Evolutionary conservation across 176 grass and related monocot genomes (phyloP).

Genomic region (Lolium perenne): DNA sequence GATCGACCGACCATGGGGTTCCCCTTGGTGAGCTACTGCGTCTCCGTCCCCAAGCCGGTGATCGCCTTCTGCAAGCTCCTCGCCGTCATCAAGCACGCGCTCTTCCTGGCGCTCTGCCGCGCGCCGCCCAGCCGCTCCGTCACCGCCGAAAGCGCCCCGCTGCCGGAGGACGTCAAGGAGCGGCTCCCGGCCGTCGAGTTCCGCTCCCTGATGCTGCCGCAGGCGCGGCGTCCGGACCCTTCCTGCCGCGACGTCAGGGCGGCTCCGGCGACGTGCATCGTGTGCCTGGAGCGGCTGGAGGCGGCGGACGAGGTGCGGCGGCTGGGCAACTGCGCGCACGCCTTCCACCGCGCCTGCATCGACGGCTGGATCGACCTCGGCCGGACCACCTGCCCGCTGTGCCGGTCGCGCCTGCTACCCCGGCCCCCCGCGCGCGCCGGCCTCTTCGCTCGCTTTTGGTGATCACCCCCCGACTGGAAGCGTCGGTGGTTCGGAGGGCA

Average conservation of each 20-base stretch:
- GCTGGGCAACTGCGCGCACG: conserved; percentile 72
- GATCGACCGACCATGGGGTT: conserved; percentile 61
- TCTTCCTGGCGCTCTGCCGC: conserved; percentile 43
- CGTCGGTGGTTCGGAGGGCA: background rate
- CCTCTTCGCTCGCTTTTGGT: conserved; percentile 34
- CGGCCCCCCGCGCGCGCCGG: conserved; percentile 12
- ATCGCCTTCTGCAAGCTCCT: conserved; percentile 57
- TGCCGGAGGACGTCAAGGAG: conserved; percentile 55
- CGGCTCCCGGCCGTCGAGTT: conserved; percentile 57
- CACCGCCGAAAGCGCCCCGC: background rate
- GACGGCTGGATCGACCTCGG: conserved; percentile 83
- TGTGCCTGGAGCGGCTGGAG: conserved; percentile 70
- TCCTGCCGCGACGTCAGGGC: background rate
- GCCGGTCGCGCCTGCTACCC: conserved; percentile 62
- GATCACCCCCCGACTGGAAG: background rate
- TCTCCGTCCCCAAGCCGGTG: conserved; percentile 52
- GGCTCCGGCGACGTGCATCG: conserved; percentile 41
- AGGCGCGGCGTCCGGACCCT: background rate
- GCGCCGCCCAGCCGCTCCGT: background rate
- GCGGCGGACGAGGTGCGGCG: conserved; percentile 53
- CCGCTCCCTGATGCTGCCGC: conserved; percentile 1
- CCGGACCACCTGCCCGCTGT: conserved; percentile 64
- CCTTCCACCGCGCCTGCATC: conserved; percentile 77
- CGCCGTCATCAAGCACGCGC: conserved; percentile 30
- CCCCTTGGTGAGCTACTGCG: conserved; percentile 64